Base-by-base conservation (phyloP, 305 asterid genomes). In the Fraxinus baroniana region DNA sequence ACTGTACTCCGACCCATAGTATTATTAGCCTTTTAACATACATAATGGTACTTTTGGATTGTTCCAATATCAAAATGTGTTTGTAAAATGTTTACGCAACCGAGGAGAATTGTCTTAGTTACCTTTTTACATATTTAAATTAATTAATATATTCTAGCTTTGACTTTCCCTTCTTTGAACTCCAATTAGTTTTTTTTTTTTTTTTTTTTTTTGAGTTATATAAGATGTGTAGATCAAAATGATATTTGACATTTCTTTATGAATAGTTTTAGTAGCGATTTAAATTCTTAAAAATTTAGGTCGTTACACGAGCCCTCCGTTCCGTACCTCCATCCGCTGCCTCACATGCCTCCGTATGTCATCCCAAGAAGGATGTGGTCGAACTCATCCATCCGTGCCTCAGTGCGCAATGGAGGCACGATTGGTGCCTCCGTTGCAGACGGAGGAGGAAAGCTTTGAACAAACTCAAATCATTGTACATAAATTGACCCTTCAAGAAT, bases 401-500 rank as follows among this genome's bases (percentile, higher is more conserved):
- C n/a, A n/a, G n/a, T n/a, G n/a, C n/a, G n/a, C 28, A 57, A 26
- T 1, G 28, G 28, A 26, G 1, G 28, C 0, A n/a, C n/a, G n/a
- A n/a, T n/a, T n/a, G n/a, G n/a, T n/a, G n/a, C n/a, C n/a, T n/a
- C n/a, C n/a, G n/a, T n/a, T n/a, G n/a, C n/a, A n/a, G n/a, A n/a
- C n/a, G n/a, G n/a, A n/a, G n/a, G 55, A 93, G 90, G 83, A 93
- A 89, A 0, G 93, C 93, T 39, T 87, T 91, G 92, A 93, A 89
- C 66, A 86, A 77, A 46, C 76, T 64, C 39, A 93, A 90, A 33
- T 91, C 90, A 68, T 81, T 84, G 80, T 86, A 84, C 18, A 89
- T 89, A 3, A 17, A 13, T 80, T 89, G 83, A 6, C 26, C 83
- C 76, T 86, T 90, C 32, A 88, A 79, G 33, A 36, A 90, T 88